A percentile compares a stretch with the other conserved stretches of the same genome.
phyloP scores from a whole-genome alignment of 306 rosid genomes.

The Urtica urens region DNA sequence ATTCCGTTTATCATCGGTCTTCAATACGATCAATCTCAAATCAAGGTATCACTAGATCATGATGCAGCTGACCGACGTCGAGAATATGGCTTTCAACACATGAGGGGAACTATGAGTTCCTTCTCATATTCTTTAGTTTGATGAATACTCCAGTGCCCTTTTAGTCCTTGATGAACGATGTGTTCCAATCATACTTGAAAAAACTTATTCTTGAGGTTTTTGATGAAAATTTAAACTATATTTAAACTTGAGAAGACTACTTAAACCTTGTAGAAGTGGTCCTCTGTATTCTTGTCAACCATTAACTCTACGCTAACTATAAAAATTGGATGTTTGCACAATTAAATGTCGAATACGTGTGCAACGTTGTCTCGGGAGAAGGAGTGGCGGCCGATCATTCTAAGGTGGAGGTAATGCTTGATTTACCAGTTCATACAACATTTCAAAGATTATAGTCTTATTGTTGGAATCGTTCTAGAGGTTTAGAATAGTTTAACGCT shows the following conservation, averaged over 20 bases:
- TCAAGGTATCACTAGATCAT: not conserved
- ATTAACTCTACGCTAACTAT: not conserved
- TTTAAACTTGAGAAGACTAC: not conserved
- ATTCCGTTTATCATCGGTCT: not conserved
- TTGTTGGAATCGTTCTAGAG: too few species aligned
- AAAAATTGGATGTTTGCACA: too few species aligned
- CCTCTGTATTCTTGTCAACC: not conserved
- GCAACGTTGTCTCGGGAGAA: too few species aligned
- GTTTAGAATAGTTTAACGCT: too few species aligned
- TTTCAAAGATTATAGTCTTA: too few species aligned
- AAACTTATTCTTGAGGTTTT: not conserved
- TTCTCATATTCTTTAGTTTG: not conserved
- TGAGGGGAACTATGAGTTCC: not conserved
- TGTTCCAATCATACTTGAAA: not conserved
- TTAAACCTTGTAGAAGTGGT: not conserved
- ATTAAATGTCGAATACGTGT: too few species aligned
- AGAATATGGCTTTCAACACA: not conserved
- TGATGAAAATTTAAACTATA: not conserved
- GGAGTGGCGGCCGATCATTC: too few species aligned
- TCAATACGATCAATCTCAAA: not conserved
- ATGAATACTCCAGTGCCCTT: not conserved
- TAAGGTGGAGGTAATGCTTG: too few species aligned
- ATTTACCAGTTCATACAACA: too few species aligned
- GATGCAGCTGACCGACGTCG: not conserved
- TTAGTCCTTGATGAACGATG: not conserved